These are phyloP conservation scores for Brassica hybrid DNA, from an alignment of 441 rosid species.

Conservation along the genomic window DNA sequence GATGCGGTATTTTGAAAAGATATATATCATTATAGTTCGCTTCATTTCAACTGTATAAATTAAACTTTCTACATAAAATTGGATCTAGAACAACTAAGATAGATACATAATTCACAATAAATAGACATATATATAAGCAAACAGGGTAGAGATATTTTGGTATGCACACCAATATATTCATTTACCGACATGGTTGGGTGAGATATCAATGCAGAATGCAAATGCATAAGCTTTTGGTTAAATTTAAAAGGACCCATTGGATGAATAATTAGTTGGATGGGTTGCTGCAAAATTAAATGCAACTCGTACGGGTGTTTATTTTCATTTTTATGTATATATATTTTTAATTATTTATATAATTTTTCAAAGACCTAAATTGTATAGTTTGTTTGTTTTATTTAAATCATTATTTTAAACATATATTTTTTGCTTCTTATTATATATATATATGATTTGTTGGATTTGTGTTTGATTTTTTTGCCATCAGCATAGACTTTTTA, in stretches of 20 bases:
- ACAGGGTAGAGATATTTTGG: not conserved
- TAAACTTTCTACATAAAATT: not conserved
- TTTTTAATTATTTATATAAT: too few relatives aligned
- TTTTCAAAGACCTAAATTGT: too few relatives aligned
- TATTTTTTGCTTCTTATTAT: too few relatives aligned
- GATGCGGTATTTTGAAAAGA: not conserved
- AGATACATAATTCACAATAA: not conserved
- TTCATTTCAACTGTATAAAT: not conserved
- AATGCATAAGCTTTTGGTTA: slow-evolving; percentile 21
- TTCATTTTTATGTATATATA: too few relatives aligned
- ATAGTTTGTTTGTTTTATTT: too few relatives aligned
- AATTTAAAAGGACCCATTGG: slow-evolving; percentile 31
- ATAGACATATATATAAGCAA: too few relatives aligned
- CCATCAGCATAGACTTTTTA: too few relatives aligned
- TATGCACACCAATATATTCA: slow-evolving; percentile 9
- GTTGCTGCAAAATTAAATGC: slow-evolving; percentile 35
- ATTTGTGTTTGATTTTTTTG: too few relatives aligned
- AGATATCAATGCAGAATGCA: slow-evolving; percentile 19
- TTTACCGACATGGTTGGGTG: slow-evolving; percentile 29
- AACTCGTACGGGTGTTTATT: not conserved
- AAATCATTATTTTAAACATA: too few relatives aligned
- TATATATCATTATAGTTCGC: not conserved
- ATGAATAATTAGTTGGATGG: slow-evolving; percentile 36
- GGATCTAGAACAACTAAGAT: not conserved
- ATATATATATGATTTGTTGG: too few relatives aligned